These are phyloP conservation scores for Schwanniomyces polymorphus DNA, from an alignment of 805 yeast species.

Conservation along the genomic window DNA sequence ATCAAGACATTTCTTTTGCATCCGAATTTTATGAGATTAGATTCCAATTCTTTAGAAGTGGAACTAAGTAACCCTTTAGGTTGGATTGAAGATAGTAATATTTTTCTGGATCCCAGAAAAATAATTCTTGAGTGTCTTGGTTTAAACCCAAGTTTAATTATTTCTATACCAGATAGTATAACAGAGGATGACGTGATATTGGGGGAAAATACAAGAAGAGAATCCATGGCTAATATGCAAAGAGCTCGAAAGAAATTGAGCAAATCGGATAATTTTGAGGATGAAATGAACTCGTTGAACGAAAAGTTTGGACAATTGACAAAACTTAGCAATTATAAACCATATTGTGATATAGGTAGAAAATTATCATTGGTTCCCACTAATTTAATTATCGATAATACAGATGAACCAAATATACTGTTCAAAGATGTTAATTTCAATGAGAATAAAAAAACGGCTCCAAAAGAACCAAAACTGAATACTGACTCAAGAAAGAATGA, in stretches of 20 bases:
- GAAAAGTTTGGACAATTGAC: conserved; percentile 7
- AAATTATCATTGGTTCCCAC: conserved; percentile 31
- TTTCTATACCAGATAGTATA: conserved; percentile 4
- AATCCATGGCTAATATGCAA: not conserved
- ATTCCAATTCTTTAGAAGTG: conserved; percentile 14
- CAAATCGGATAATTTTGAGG: conserved; percentile 15
- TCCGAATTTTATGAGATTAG: conserved; percentile 41
- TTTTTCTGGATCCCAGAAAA: conserved; percentile 17
- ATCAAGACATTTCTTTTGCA: conserved; percentile 44
- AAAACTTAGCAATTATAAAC: conserved; percentile 3
- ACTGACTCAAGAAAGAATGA: not conserved
- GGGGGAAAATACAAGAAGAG: not conserved
- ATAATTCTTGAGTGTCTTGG: conserved; percentile 22
- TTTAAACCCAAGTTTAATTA: conserved; percentile 17
- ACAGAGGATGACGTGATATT: not conserved
- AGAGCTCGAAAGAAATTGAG: conserved; percentile 3
- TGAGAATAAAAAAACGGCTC: conserved; percentile 1
- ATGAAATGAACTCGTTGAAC: conserved; percentile 2
- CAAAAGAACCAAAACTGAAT: not conserved
- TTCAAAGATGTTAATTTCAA: conserved; percentile 26
- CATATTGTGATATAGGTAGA: conserved; percentile 15
- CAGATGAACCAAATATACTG: conserved; percentile 7
- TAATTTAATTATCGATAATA: conserved; percentile 16
- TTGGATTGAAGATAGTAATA: conserved; percentile 18
- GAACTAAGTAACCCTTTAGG: conserved; percentile 18